Evolutionary conservation across 371 early-diverging fungal species (phyloP).

Genomic region (Mortierella sp.): DNA sequence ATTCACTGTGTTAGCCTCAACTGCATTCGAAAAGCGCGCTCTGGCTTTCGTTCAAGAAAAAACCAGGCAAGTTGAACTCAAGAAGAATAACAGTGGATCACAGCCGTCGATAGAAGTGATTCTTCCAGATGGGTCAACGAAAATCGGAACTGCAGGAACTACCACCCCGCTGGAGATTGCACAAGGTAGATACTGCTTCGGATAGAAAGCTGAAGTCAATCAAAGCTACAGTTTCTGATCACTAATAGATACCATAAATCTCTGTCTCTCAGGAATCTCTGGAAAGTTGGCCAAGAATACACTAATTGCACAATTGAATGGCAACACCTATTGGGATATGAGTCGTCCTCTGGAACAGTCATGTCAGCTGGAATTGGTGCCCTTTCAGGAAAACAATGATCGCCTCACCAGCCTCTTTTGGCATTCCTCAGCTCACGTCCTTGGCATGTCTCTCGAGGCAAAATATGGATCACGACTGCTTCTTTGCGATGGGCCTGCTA

Average conservation of each 20-base stretch:
- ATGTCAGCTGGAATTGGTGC: slow-evolving; percentile 88
- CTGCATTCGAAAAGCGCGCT: slow-evolving; percentile 45
- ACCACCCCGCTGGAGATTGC: slow-evolving; percentile 97
- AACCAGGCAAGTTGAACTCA: slow-evolving; percentile 24
- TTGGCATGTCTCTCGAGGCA: slow-evolving; percentile 90
- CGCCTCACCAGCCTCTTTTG: slow-evolving; percentile 88
- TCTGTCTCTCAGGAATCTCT: slow-evolving; percentile 53
- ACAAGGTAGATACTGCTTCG: slow-evolving; percentile 61
- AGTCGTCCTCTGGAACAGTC: slow-evolving; percentile 87
- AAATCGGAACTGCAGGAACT: slow-evolving; percentile 90
- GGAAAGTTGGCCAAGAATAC: slow-evolving; percentile 69
- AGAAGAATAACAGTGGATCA: not conserved
- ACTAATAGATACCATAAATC: not conserved
- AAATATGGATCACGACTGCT: slow-evolving; percentile 91
- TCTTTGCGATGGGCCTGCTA: slow-evolving; percentile 82
- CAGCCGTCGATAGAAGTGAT: slow-evolving; percentile 82
- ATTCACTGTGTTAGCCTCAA: slow-evolving; percentile 21
- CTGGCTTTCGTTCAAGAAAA: slow-evolving; percentile 41
- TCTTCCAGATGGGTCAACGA: slow-evolving; percentile 89
- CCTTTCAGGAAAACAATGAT: slow-evolving; percentile 77
- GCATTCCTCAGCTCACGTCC: slow-evolving; percentile 95
- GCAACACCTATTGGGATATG: slow-evolving; percentile 91
- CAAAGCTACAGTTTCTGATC: not conserved
- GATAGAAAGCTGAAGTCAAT: slow-evolving; percentile 67
- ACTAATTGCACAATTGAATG: slow-evolving; percentile 82